Conservation (phyloP, 169 alveolate species). For the Eimeria sp. region DNA sequence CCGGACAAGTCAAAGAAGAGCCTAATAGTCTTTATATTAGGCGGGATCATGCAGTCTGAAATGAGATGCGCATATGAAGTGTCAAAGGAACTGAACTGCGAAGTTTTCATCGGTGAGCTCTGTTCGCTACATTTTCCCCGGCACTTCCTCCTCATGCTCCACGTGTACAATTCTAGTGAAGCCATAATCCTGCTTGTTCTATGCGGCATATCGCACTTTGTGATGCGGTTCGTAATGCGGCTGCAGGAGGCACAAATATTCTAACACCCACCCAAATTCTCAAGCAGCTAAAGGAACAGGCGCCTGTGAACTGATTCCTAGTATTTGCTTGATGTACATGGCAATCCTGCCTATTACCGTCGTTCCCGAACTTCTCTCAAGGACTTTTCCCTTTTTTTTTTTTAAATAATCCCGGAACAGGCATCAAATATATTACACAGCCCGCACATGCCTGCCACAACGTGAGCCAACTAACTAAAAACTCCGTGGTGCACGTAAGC, state of each 20-base stretch:
- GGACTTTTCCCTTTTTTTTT: no score
- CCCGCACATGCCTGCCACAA: no score
- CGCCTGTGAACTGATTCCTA: neutral
- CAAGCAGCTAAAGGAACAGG: constrained; percentile 51
- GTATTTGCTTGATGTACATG: neutral
- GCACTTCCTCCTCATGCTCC: neutral
- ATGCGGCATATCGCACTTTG: neutral
- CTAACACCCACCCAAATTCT: constrained; percentile 65
- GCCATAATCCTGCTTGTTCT: neutral
- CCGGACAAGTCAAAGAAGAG: constrained; percentile 32
- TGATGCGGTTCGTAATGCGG: neutral
- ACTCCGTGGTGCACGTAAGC: no score
- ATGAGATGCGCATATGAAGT: constrained; percentile 84
- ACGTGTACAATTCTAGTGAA: neutral
- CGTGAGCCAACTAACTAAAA: no score
- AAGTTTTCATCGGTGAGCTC: constrained; percentile 79
- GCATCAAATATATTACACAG: no score
- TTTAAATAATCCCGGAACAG: no score
- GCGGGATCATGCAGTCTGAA: constrained; percentile 82
- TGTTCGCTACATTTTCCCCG: neutral
- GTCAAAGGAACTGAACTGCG: constrained; percentile 78
- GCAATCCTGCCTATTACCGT: neutral
- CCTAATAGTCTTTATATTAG: constrained; percentile 78
- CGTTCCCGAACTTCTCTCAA: neutral
- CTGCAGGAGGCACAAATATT: constrained; percentile 55